These are phyloP conservation scores for Kwoniella heveanensis DNA, from an alignment of 768 basidiomycete species.

Conservation along the genomic window DNA sequence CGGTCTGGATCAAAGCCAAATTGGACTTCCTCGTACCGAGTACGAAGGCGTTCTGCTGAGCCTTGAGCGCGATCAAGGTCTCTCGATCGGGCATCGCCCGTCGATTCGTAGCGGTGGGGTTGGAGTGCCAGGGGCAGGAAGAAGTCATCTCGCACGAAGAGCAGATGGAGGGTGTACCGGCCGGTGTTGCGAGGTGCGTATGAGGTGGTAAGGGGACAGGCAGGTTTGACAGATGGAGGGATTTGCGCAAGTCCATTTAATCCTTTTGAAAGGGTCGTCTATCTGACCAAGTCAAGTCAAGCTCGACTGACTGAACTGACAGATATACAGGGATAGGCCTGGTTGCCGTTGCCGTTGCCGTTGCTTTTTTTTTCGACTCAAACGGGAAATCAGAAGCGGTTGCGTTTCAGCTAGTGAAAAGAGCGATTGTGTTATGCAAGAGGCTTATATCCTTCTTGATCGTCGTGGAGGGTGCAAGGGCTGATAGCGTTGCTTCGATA, in stretches of 20 bases:
- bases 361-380: no score
- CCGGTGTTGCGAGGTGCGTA: conserved; percentile 2
- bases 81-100: conserved; percentile 20
- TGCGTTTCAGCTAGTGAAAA: no score
- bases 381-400: no score
- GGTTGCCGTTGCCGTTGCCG: no score
- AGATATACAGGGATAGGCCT: no score
- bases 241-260: not conserved
- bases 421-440: no score
- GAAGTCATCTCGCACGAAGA: conserved; percentile 22
- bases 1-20: conserved; percentile 87
- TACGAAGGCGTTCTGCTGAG: conserved; percentile 21
- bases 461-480: not conserved
- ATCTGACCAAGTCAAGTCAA: not conserved
- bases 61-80: conserved; percentile 20
- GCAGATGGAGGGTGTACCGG: conserved; percentile 7
- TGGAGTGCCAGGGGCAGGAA: conserved; percentile 23
- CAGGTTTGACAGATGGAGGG: not conserved
- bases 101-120: conserved; percentile 17
- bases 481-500: no score
- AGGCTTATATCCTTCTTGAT: no score
- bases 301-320: no score
- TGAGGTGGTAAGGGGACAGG: conserved; percentile 16
- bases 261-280: no score
- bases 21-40: conserved; percentile 85